These are phyloP conservation scores for Phytophthora lateralis DNA, from an alignment of 352 stramenopile species.

Conservation along the genomic window DNA sequence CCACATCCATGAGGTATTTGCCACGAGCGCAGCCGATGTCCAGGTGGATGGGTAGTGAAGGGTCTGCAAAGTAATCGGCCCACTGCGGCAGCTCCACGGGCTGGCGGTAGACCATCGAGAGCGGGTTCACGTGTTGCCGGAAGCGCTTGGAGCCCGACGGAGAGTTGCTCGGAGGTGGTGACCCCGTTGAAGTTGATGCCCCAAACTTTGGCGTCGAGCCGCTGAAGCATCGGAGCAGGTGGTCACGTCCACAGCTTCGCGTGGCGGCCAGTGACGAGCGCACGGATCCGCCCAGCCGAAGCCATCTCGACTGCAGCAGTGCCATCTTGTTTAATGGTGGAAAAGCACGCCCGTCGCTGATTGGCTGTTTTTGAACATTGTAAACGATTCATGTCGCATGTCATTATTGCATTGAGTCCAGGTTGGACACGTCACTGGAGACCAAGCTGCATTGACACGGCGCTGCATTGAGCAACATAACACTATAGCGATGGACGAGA, in stretches of 20 bases:
- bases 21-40: constrained; percentile 84
- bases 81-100: constrained; percentile 73
- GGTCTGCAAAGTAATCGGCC: constrained; percentile 47
- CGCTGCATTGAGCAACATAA: neutral
- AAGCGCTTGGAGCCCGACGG: constrained; percentile 55
- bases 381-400: neutral
- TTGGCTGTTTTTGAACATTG: constrained; percentile 20
- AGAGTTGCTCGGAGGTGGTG: constrained; percentile 4
- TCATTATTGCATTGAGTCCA: no score
- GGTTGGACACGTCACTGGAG: constrained; percentile 30
- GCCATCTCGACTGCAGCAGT: constrained; percentile 23
- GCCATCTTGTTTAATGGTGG: constrained; percentile 13
- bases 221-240: constrained; percentile 15
- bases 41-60: constrained; percentile 72
- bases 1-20: constrained; percentile 81
- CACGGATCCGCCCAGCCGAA: constrained; percentile 5
- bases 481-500: constrained; percentile 63
- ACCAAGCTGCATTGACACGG: constrained; percentile 5
- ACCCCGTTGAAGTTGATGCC: neutral
- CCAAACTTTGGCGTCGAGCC: constrained; percentile 7
- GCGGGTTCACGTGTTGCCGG: constrained; percentile 87
- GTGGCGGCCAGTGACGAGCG: constrained; percentile 2
- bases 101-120: constrained; percentile 65
- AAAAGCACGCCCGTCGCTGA: constrained; percentile 10
- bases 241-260: neutral